Evolutionary conservation across 2,329 filamentous ascomycete genomes (phyloP).

Genomic region (Aspergillus versicolor): DNA sequence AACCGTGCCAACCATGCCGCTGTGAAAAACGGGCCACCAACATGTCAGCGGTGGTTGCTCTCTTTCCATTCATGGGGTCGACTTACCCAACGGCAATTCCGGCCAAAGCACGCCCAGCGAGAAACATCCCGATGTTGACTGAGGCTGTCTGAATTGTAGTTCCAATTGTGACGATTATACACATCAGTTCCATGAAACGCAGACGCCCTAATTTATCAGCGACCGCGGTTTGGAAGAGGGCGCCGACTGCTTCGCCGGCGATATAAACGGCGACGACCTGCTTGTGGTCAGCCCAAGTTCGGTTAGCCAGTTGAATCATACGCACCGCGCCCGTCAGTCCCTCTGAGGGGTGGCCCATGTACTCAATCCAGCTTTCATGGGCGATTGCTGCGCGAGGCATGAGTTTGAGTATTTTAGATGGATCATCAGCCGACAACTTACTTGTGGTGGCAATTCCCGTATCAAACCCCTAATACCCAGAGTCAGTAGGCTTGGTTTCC

Average conservation of each 20-base stretch:
- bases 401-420: background rate
- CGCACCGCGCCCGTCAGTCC: conserved; percentile 55
- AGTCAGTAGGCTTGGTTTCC: conserved; percentile 1
- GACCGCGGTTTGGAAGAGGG: conserved; percentile 53
- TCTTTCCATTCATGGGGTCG: background rate
- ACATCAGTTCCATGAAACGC: conserved; percentile 56
- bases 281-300: background rate
- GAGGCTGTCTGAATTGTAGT: conserved; percentile 55
- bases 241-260: conserved; percentile 58
- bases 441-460: conserved; percentile 61
- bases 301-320: background rate
- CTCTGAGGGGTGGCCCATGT: conserved; percentile 57
- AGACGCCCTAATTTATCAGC: conserved; percentile 56
- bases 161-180: conserved; percentile 55
- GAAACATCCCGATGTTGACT: conserved; percentile 56
- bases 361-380: conserved; percentile 59
- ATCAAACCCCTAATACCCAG: conserved; percentile 53
- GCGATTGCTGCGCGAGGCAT: conserved; percentile 49
- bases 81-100: conserved; percentile 49
- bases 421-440: conserved; percentile 27
- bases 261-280: conserved; percentile 60
- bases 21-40: conserved; percentile 16
- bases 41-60: background rate
- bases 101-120: conserved; percentile 50
- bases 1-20: conserved; percentile 52